Percentiles rank a stretch among this genome's conserved stretches.
These are phyloP conservation scores for Metschnikowia chrysomelidarum DNA, from an alignment of 805 yeast genomes.

Conservation along the genomic window DNA sequence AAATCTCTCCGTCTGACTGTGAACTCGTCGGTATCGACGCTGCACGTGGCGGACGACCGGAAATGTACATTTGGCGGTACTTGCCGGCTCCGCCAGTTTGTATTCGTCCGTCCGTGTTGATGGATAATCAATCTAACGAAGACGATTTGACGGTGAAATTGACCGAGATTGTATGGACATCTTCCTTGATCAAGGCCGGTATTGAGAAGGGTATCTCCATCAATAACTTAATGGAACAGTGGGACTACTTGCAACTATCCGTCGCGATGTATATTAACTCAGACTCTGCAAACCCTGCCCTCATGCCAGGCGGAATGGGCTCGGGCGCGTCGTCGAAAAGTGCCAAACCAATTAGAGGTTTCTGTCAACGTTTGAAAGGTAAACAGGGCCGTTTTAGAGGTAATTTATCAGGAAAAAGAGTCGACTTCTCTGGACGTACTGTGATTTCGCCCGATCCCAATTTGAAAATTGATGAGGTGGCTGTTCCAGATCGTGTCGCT, in stretches of 20 bases:
- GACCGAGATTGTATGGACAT: slow-evolving; percentile 95
- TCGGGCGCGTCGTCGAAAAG: slow-evolving; percentile 44
- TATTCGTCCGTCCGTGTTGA: slow-evolving; percentile 93
- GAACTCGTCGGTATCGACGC: slow-evolving; percentile 91
- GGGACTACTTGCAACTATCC: slow-evolving; percentile 95
- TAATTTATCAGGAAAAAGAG: slow-evolving; percentile 96
- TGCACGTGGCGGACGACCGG: slow-evolving; percentile 87
- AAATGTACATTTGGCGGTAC: slow-evolving; percentile 94
- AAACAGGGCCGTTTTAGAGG: slow-evolving; percentile 99
- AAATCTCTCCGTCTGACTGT: slow-evolving; percentile 81
- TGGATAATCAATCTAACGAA: slow-evolving; percentile 92
- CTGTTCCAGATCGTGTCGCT: slow-evolving; percentile 96
- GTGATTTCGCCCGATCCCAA: slow-evolving; percentile 99
- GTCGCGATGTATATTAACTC: slow-evolving; percentile 98
- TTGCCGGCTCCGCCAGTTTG: slow-evolving; percentile 99
- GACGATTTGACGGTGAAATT: slow-evolving; percentile 95
- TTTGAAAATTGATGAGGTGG: slow-evolving; percentile 91
- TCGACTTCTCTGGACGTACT: slow-evolving; percentile 96
- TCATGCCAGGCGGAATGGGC: slow-evolving; percentile 66
- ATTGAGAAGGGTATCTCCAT: slow-evolving; percentile 92
- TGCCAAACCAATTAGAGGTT: slow-evolving; percentile 84
- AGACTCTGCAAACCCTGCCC: slow-evolving; percentile 82
- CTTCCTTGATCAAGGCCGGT: slow-evolving; percentile 92
- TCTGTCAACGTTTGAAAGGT: slow-evolving; percentile 96
- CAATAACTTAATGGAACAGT: slow-evolving; percentile 94